Base-by-base conservation (phyloP, 257 asterid species). In the Jacaranda mimosifolia region DNA sequence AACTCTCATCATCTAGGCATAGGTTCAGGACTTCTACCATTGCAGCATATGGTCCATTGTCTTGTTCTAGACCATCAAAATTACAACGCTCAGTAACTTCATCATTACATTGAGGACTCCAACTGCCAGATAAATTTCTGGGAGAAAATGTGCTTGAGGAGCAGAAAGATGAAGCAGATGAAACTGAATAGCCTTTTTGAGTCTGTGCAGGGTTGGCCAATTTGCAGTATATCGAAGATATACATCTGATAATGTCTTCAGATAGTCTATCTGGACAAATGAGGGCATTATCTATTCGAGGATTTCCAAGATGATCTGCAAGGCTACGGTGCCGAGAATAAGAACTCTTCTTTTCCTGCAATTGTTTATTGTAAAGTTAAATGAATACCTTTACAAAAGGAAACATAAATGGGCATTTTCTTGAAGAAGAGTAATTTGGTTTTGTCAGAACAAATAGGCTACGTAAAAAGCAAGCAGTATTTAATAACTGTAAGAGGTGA, bases 111-210 rank as follows among this genome's bases (percentile, higher is more conserved):
- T 77, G 95, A 68, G 94, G 94, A 77, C 98, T 94, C 96, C 91
- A 94, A 78, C 88, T 89, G 57, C 91, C 94, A 62, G 96, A 91
- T 70, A 86, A 77, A 78, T 93, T 86, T 84, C 88, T 83, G 26
- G 98, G 97, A 79, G 98, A 90, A 81, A 90, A 87, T 17, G 97
- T 89, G 89, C 86, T 85, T 1, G 98, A 91, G 45, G 97, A 89
- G 83, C 96, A 88, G 77, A 85, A 80, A 0, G 97, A 94, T 13
- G 98, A 89, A 45, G 86, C 73, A 9, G 98, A 91, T 19, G 98
- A 92, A 85, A 81, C 84, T 18, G 94, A 87, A 70, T 67, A 74
- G 68, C 90, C 96, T 77, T 83, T 89, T 14, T 64, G 83, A 78
- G 81, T 68, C 21, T 17, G 77, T 32, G 78, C 14, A 15, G 89